Conservation (phyloP, 2,329 filamentous ascomycete species). For the Pseudogymnoascus destructans region DNA sequence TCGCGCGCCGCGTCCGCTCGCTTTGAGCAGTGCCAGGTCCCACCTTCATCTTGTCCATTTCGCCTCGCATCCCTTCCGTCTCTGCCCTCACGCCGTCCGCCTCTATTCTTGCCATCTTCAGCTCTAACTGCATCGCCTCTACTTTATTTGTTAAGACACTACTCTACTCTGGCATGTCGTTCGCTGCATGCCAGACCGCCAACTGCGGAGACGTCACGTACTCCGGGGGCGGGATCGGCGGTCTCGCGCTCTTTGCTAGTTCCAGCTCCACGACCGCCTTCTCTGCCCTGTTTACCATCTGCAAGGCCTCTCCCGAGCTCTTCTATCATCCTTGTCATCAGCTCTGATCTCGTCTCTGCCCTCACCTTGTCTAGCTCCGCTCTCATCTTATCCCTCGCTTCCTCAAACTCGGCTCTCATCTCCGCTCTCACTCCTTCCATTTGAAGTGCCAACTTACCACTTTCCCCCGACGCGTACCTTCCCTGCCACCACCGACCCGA, state of each 20-base stretch:
- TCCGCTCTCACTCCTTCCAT: slow-evolving; percentile 42
- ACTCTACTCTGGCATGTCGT: neutral
- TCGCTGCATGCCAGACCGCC: neutral
- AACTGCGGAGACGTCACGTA: neutral
- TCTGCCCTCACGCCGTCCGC: neutral
- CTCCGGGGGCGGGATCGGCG: neutral
- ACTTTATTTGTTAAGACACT: neutral
- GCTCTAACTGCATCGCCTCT: neutral
- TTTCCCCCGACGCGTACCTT: neutral
- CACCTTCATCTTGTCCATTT: neutral
- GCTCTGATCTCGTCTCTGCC: neutral
- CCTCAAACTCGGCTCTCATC: slow-evolving; percentile 53
- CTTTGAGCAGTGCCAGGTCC: neutral
- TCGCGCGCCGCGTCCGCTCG: neutral
- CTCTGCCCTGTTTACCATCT: neutral
- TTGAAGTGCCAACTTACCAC: neutral
- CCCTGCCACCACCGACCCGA: neutral
- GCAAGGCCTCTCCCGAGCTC: neutral
- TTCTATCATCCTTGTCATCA: neutral
- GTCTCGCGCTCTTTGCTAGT: neutral
- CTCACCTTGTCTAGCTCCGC: neutral
- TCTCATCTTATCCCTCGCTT: slow-evolving; percentile 28
- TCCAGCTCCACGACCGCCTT: neutral
- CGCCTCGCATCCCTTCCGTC: neutral
- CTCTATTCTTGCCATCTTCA: neutral